phyloP scores from a whole-genome alignment of 2,329 filamentous ascomycete genomes.

The Xylaria sp. region DNA sequence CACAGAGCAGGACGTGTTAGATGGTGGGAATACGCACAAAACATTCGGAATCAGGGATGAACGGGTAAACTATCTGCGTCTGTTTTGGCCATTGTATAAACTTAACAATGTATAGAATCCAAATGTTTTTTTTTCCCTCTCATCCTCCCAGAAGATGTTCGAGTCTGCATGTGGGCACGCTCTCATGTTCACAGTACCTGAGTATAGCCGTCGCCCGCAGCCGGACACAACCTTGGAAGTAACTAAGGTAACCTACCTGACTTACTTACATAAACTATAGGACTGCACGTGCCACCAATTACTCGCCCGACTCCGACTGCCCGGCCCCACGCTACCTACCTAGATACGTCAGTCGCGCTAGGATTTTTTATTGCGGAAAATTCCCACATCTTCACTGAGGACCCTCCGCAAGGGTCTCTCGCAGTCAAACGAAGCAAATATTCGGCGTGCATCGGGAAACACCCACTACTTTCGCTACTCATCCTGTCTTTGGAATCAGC shows the following conservation, averaged over 20 bases:
- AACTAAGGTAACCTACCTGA: too few relatives aligned
- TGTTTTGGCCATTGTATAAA: neutral
- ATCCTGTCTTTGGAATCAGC: neutral
- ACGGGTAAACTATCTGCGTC: neutral
- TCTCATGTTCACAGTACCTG: neutral
- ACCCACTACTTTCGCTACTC: slow-evolving; percentile 17
- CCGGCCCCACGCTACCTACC: too few relatives aligned
- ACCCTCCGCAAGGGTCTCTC: slow-evolving; percentile 33
- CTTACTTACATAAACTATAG: slow-evolving; percentile 14
- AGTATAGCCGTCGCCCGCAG: neutral
- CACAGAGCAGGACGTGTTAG: slow-evolving; percentile 65
- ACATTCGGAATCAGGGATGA: slow-evolving; percentile 38
- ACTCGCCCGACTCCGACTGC: slow-evolving; percentile 5
- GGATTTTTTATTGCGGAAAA: slow-evolving; percentile 36
- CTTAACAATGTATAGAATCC: neutral
- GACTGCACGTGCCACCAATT: slow-evolving; percentile 33
- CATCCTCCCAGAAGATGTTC: too few relatives aligned
- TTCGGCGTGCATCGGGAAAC: slow-evolving; percentile 12
- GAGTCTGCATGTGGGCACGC: too few relatives aligned
- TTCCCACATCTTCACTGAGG: slow-evolving; percentile 29
- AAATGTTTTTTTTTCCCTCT: too few relatives aligned
- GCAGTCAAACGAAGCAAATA: slow-evolving; percentile 7
- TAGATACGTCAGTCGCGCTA: slow-evolving; percentile 39
- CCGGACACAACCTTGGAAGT: neutral
- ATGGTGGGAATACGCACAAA: slow-evolving; percentile 64